phyloP scores from a whole-genome alignment of 371 early-diverging fungal genomes.

The Mucor irregularis region DNA sequence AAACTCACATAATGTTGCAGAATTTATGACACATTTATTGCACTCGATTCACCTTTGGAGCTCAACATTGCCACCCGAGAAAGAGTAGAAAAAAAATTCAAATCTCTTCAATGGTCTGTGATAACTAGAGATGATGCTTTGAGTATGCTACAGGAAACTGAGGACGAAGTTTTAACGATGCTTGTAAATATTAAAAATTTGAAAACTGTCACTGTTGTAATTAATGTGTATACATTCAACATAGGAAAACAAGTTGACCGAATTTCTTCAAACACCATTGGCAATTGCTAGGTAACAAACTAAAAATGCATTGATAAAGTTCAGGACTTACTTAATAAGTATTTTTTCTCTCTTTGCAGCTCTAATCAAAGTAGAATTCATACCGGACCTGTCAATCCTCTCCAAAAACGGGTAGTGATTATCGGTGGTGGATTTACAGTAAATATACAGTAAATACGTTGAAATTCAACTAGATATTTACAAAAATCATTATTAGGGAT shows the following conservation, averaged over 20 bases:
- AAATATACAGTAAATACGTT: neutral
- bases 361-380: conserved; percentile 13
- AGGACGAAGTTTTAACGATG: conserved; percentile 30
- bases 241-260: conserved; percentile 21
- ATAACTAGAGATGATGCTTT: conserved; percentile 25
- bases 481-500: conserved; percentile 28
- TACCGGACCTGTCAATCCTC: neutral
- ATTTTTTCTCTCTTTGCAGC: neutral
- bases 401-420: conserved; percentile 34
- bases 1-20: conserved; percentile 15
- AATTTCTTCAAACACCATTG: conserved; percentile 17
- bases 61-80: conserved; percentile 31
- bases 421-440: conserved; percentile 53
- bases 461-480: neutral
- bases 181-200: conserved; percentile 23
- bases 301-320: neutral
- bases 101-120: conserved; percentile 32
- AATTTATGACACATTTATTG: conserved; percentile 44
- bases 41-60: conserved; percentile 26
- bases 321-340: neutral
- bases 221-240: neutral
- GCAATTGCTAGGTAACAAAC: conserved; percentile 6
- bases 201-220: neutral
- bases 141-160: conserved; percentile 30
- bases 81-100: conserved; percentile 20